phyloP scores from a whole-genome alignment of 2,329 filamentous ascomycete species.

The Ascosphaera apis region DNA sequence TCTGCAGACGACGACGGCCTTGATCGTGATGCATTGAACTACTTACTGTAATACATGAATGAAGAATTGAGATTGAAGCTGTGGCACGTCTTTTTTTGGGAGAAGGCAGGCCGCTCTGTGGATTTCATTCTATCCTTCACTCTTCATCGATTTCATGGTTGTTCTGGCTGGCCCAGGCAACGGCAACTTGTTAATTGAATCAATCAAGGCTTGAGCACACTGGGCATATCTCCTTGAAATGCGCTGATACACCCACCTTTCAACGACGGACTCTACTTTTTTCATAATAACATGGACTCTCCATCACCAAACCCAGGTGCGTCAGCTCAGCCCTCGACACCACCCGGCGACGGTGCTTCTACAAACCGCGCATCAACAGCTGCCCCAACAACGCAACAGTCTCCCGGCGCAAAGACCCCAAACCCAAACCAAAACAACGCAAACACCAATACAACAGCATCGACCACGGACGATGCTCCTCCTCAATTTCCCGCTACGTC shows the following conservation, averaged over 20 bases:
- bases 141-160: not conserved
- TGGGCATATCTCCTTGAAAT: not conserved
- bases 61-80: too few relatives aligned
- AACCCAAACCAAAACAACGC: conserved; percentile 8
- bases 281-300: not conserved
- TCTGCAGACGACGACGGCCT: too few relatives aligned
- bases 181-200: not conserved
- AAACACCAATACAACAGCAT: conserved; percentile 4
- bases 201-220: too few relatives aligned
- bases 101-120: too few relatives aligned
- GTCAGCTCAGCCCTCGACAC: conserved; percentile 18
- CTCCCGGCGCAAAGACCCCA: conserved; percentile 7
- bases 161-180: not conserved
- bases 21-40: too few relatives aligned
- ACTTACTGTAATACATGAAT: too few relatives aligned
- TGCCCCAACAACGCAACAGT: conserved; percentile 7
- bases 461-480: conserved; percentile 9
- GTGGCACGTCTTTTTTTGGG: not conserved
- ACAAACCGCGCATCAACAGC: conserved; percentile 1
- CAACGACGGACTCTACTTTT: not conserved
- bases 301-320: conserved; percentile 9
- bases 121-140: not conserved
- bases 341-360: conserved; percentile 18
- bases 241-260: not conserved
- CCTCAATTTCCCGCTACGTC: conserved; percentile 20